Conservation (phyloP, 352 stramenopile genomes). For the Phytopythium oedochilum region DNA sequence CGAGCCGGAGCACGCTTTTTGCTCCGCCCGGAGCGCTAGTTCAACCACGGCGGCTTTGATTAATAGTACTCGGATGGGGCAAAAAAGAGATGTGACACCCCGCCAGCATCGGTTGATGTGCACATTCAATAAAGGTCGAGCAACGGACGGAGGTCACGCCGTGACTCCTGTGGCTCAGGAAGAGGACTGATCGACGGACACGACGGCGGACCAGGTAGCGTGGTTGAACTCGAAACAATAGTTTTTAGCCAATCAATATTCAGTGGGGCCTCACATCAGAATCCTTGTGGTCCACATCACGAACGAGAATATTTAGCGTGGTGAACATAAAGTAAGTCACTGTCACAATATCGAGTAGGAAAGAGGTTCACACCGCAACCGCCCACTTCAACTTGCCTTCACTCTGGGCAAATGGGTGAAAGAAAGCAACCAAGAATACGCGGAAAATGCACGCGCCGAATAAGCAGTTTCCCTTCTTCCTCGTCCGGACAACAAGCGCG, state of each 20-base stretch:
- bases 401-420: neutral
- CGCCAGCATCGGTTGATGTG: neutral
- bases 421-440: neutral
- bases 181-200: neutral
- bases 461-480: neutral
- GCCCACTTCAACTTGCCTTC: neutral
- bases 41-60: slow-evolving; percentile 7
- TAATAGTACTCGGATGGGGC: neutral
- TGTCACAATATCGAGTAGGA: neutral
- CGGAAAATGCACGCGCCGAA: neutral
- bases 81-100: slow-evolving; percentile 1
- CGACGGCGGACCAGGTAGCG: neutral
- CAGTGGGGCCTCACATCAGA: no score
- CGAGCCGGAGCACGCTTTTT: neutral
- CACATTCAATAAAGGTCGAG: neutral
- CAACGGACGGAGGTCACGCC: neutral
- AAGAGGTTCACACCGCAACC: neutral
- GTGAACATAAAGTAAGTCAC: neutral
- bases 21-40: neutral
- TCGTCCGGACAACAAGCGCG: neutral
- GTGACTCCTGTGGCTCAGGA: no score
- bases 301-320: neutral
- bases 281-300: no score
- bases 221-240: slow-evolving; percentile 1
- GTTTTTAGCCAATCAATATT: no score